A percentile compares a stretch with the other conserved stretches of the same genome.
Conservation (phyloP, 2,329 filamentous ascomycete species). For the Neocatenulostroma microsporum region DNA sequence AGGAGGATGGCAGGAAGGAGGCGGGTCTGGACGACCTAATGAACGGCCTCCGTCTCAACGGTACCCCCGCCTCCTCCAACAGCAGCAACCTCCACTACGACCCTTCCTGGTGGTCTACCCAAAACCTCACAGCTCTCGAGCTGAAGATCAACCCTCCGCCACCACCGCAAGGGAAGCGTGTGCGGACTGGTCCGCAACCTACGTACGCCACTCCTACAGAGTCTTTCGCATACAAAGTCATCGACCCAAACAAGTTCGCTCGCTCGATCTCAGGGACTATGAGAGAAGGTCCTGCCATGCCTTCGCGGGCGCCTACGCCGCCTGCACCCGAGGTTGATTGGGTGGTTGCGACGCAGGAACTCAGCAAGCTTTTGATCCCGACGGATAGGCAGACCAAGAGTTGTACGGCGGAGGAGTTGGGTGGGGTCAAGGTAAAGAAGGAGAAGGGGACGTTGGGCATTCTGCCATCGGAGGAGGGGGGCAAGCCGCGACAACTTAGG, state of each 20-base stretch:
- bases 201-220: constrained; percentile 85
- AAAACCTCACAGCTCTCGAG: constrained; percentile 62
- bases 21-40: constrained; percentile 19
- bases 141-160: constrained; percentile 45
- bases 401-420: constrained; percentile 68
- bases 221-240: constrained; percentile 73
- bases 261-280: constrained; percentile 54
- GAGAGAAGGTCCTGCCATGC: constrained; percentile 26
- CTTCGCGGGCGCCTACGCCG: constrained; percentile 47
- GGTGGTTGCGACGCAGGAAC: constrained; percentile 73
- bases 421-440: constrained; percentile 48
- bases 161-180: constrained; percentile 52
- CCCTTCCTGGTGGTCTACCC: constrained; percentile 39
- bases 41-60: constrained; percentile 19
- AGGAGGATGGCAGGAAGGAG: not conserved
- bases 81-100: constrained; percentile 27
- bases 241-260: constrained; percentile 58
- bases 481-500: constrained; percentile 56
- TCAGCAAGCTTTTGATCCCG: constrained; percentile 77
- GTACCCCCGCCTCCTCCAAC: not conserved
- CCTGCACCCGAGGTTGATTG: constrained; percentile 78
- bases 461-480: constrained; percentile 35
- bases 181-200: constrained; percentile 50
- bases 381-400: constrained; percentile 65
- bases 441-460: constrained; percentile 46